phyloP scores from a whole-genome alignment of 345 rosid species.

The Balakata baccata region DNA sequence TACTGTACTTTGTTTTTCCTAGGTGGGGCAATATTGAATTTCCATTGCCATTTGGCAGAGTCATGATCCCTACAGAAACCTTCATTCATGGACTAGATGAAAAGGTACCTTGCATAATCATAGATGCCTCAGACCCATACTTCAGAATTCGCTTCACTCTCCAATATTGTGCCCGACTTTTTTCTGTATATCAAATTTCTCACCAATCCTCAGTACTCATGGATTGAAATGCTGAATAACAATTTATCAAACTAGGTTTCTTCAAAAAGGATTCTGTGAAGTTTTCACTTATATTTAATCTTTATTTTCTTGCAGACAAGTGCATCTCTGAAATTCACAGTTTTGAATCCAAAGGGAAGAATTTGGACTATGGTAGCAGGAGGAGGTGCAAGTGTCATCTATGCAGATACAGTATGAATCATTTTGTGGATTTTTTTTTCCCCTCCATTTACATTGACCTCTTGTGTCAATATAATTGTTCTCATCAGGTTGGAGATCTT shows the following conservation, averaged over 20 bases:
- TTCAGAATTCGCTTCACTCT: constrained; percentile 10
- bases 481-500: constrained; percentile 81
- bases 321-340: constrained; percentile 93
- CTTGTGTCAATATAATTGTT: neutral
- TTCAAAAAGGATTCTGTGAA: neutral
- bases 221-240: neutral
- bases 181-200: neutral
- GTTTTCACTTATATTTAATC: neutral
- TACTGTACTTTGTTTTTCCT: constrained; percentile 21
- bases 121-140: neutral
- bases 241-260: constrained; percentile 2
- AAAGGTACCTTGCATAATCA: constrained; percentile 51
- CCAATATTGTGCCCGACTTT: neutral
- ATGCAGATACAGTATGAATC: constrained; percentile 73
- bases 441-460: neutral
- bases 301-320: constrained; percentile 61
- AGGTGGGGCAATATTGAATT: constrained; percentile 95
- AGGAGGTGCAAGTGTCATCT: constrained; percentile 99
- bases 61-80: constrained; percentile 83
- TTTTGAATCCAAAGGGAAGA: constrained; percentile 86
- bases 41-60: constrained; percentile 95
- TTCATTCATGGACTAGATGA: constrained; percentile 92
- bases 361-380: constrained; percentile 99
- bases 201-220: neutral
- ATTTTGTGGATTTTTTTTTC: constrained; percentile 8